Evolutionary conservation across 257 asterid genomes (phyloP).

Genomic region (Nicotiana attenuata): DNA sequence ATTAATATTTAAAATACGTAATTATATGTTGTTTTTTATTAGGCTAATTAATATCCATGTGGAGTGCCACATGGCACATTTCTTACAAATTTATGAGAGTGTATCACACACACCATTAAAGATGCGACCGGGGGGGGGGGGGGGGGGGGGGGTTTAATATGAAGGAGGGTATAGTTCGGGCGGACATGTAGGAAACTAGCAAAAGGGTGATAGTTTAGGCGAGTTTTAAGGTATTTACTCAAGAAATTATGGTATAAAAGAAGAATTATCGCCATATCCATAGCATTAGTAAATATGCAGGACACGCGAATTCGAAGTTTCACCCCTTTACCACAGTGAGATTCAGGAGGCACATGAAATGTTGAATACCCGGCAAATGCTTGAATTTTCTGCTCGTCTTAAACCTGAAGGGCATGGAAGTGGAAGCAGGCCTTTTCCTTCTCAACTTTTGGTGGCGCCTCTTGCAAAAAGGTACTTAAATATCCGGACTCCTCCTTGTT

Average conservation of each 20-base stretch:
- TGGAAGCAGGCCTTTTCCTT: background rate
- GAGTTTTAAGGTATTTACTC: too few relatives aligned
- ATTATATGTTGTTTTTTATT: too few relatives aligned
- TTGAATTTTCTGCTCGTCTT: background rate
- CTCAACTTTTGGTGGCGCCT: background rate
- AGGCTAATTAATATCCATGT: too few relatives aligned
- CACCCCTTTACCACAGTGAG: background rate
- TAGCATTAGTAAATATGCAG: background rate
- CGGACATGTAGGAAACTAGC: too few relatives aligned
- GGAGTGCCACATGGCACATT: too few relatives aligned
- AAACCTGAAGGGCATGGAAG: background rate
- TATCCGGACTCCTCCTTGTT: conserved; percentile 55
- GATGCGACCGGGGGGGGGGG: too few relatives aligned
- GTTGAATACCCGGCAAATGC: background rate
- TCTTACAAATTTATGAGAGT: too few relatives aligned
- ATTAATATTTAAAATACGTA: too few relatives aligned
- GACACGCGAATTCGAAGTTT: background rate
- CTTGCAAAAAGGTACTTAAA: background rate
- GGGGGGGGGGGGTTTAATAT: too few relatives aligned
- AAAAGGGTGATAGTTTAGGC: too few relatives aligned
- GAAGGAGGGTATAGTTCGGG: too few relatives aligned
- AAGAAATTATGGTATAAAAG: background rate
- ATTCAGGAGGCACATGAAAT: background rate
- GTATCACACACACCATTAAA: too few relatives aligned
- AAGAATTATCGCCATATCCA: background rate